Evolutionary conservation across 805 yeast genomes (phyloP).

Genomic region (Torulaspora quercuum): DNA sequence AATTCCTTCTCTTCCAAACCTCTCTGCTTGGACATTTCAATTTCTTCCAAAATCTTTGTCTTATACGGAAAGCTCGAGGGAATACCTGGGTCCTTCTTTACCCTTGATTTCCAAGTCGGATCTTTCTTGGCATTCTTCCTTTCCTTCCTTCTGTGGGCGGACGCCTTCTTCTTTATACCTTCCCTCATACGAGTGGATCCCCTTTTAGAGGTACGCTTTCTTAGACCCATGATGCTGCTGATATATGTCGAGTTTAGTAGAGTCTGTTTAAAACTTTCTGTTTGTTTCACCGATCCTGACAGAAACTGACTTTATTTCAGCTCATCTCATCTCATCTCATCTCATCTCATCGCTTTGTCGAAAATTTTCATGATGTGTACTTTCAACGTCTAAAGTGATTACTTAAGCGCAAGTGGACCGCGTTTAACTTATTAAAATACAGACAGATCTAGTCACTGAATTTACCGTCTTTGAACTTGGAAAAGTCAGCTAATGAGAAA

Average conservation of each 20-base stretch:
- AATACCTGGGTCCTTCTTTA: constrained; percentile 87
- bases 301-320: neutral
- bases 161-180: constrained; percentile 93
- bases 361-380: constrained; percentile 18
- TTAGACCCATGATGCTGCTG: constrained; percentile 48
- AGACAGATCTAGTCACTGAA: constrained; percentile 15
- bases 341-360: constrained; percentile 26
- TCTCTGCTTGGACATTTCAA: constrained; percentile 57
- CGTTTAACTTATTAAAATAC: too few relatives aligned
- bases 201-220: constrained; percentile 77
- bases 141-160: constrained; percentile 86
- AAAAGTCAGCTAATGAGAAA: constrained; percentile 33
- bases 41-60: constrained; percentile 69
- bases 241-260: neutral
- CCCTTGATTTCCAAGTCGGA: constrained; percentile 86
- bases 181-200: constrained; percentile 89
- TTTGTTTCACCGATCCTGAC: too few relatives aligned
- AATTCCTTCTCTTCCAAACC: constrained; percentile 54
- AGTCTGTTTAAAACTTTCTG: too few relatives aligned
- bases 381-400: too few relatives aligned
- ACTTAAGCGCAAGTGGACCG: too few relatives aligned
- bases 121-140: constrained; percentile 81
- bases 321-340: constrained; percentile 16
- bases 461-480: constrained; percentile 26
- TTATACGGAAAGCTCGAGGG: constrained; percentile 95